Conservation (phyloP, 441 rosid species). For the Populus tomentosa region DNA sequence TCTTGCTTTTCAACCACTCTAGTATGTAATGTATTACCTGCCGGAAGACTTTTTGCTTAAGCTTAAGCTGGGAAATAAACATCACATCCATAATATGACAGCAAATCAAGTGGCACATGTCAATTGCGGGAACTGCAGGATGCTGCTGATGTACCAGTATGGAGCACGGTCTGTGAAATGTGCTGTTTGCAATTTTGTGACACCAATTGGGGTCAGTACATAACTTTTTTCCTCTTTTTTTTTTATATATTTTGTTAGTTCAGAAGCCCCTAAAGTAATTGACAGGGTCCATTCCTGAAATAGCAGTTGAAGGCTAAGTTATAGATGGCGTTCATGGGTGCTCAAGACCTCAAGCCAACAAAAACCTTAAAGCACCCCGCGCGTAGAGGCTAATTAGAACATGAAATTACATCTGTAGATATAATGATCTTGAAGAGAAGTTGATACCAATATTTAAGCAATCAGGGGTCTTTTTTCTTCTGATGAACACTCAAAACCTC, state of each 20-base stretch:
- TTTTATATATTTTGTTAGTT: not conserved
- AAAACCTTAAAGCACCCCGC: not conserved
- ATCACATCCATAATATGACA: conserved; percentile 27
- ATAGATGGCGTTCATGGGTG: not conserved
- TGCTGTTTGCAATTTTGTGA: conserved; percentile 87
- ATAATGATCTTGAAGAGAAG: not conserved
- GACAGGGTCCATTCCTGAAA: not conserved
- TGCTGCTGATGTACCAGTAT: conserved; percentile 92
- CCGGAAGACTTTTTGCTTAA: not conserved
- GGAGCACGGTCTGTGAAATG: conserved; percentile 96
- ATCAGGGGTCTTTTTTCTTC: not conserved
- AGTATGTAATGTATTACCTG: not conserved
- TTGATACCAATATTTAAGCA: not conserved
- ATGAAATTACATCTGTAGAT: not conserved
- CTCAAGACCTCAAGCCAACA: not conserved
- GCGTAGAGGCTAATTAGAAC: not conserved
- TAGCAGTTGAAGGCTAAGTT: not conserved
- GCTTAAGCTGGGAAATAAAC: not conserved
- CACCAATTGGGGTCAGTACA: conserved; percentile 77
- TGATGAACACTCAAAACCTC: not conserved
- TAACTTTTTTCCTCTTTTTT: conserved; percentile 3
- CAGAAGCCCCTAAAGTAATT: not conserved
- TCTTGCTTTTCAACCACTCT: not conserved
- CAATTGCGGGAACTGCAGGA: conserved; percentile 90
- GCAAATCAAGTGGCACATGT: conserved; percentile 98